Percentiles rank a stretch among this genome's conserved stretches.
phyloP scores from a whole-genome alignment of 148 eudicot species.

The Chenopodium formosanum region DNA sequence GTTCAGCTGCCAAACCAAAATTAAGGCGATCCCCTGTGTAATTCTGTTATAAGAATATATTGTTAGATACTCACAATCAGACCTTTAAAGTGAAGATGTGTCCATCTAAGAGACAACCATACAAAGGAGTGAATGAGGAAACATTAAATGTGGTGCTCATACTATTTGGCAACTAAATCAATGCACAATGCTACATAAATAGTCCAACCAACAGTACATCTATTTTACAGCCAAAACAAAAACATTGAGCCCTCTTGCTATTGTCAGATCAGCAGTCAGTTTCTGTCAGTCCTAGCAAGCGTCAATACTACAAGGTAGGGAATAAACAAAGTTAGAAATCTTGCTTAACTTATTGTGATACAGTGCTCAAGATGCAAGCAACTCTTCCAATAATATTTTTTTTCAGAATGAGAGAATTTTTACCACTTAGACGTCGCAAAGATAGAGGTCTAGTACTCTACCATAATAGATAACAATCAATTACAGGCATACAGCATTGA shows the following conservation, averaged over 20 bases:
- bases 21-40: conserved; percentile 94
- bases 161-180: not conserved
- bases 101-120: conserved; percentile 5
- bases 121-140: not conserved
- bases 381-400: not conserved
- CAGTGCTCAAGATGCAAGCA: not conserved
- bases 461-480: not conserved
- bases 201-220: no score
- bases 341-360: no score
- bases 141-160: not conserved
- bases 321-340: not conserved
- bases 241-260: not conserved
- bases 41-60: conserved; percentile 47
- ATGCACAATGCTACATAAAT: not conserved
- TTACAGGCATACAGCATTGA: not conserved
- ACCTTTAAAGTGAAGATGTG: not conserved
- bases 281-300: not conserved
- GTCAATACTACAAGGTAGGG: not conserved
- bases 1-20: conserved; percentile 98
- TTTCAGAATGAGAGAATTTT: no score
- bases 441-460: not conserved
- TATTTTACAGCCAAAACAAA: not conserved
- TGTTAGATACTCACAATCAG: conserved; percentile 1
- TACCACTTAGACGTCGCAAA: not conserved
- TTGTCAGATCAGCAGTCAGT: not conserved